phyloP scores from a whole-genome alignment of 768 basidiomycete genomes.

The Lyophyllum decastes region DNA sequence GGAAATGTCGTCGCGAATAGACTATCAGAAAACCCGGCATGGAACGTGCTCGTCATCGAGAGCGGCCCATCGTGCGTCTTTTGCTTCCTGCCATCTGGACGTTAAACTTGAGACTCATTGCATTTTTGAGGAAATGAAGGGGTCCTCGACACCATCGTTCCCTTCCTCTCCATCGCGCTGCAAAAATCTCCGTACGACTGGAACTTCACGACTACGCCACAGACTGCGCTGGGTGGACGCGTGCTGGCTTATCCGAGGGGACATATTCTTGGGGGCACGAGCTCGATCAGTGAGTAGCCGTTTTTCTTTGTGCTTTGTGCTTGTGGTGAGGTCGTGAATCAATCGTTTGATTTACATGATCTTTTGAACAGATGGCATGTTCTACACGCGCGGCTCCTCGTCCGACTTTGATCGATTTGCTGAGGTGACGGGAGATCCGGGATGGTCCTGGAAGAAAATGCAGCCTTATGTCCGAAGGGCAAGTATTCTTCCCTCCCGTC shows the following conservation, averaged over 20 bases:
- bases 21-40: slow-evolving; percentile 6
- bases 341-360: too few relatives aligned
- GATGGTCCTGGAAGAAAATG: slow-evolving; percentile 29
- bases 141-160: slow-evolving; percentile 18
- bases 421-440: slow-evolving; percentile 22
- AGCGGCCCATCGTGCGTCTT: slow-evolving; percentile 11
- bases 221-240: slow-evolving; percentile 21
- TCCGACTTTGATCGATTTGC: slow-evolving; percentile 29
- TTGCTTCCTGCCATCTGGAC: not conserved
- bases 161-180: slow-evolving; percentile 14
- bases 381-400: slow-evolving; percentile 24
- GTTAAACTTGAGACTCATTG: not conserved
- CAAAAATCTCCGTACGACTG: slow-evolving; percentile 23
- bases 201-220: slow-evolving; percentile 29
- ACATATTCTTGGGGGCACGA: slow-evolving; percentile 31
- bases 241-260: slow-evolving; percentile 21
- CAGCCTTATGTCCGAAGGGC: slow-evolving; percentile 22
- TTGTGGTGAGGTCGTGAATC: too few relatives aligned
- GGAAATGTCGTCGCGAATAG: too few relatives aligned
- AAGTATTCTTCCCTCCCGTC: too few relatives aligned
- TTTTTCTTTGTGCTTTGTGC: not conserved
- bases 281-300: slow-evolving; percentile 22
- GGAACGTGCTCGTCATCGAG: slow-evolving; percentile 12
- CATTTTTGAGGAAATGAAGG: slow-evolving; percentile 16
- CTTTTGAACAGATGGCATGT: slow-evolving; percentile 17